A percentile compares a stretch with the other conserved stretches of the same genome.
These are phyloP conservation scores for Aureobasidium lini DNA, from an alignment of 2,329 filamentous ascomycete genomes.

Conservation along the genomic window DNA sequence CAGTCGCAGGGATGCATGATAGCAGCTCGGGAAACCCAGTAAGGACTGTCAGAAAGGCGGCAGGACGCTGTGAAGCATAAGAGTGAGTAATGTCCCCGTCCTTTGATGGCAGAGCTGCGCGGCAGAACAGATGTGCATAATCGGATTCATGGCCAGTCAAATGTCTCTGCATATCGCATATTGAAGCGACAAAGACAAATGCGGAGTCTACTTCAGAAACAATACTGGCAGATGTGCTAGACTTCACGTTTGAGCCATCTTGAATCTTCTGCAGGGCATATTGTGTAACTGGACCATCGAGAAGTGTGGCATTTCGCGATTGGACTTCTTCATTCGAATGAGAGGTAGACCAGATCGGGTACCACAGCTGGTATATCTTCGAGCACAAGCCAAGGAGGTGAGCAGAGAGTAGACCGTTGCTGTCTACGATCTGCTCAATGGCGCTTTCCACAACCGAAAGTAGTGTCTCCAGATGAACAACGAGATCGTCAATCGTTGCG, in stretches of 20 bases:
- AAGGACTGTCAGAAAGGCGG: slow-evolving; percentile 4
- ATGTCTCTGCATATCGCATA: slow-evolving; percentile 12
- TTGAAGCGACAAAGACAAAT: slow-evolving; percentile 10
- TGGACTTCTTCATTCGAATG: not conserved
- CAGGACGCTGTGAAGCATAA: not conserved
- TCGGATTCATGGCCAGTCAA: not conserved
- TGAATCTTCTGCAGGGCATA: not conserved
- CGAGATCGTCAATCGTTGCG: slow-evolving; percentile 8
- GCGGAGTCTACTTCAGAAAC: slow-evolving; percentile 3
- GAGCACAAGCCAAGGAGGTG: not conserved
- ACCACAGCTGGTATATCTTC: not conserved
- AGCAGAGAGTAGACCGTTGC: not conserved
- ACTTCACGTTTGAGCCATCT: not conserved
- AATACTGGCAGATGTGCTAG: not conserved
- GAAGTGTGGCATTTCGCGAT: not conserved
- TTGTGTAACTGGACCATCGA: not conserved
- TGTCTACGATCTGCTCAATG: not conserved
- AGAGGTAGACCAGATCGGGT: slow-evolving; percentile 7
- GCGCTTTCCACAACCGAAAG: not conserved
- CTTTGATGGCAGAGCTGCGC: not conserved
- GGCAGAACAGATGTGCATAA: not conserved
- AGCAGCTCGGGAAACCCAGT: not conserved
- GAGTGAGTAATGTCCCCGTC: not conserved
- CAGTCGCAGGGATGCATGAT: not conserved
- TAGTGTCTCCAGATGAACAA: not conserved